Base-by-base conservation (phyloP, 495 filamentous ascomycete genomes). In the Immersiella caudata region DNA sequence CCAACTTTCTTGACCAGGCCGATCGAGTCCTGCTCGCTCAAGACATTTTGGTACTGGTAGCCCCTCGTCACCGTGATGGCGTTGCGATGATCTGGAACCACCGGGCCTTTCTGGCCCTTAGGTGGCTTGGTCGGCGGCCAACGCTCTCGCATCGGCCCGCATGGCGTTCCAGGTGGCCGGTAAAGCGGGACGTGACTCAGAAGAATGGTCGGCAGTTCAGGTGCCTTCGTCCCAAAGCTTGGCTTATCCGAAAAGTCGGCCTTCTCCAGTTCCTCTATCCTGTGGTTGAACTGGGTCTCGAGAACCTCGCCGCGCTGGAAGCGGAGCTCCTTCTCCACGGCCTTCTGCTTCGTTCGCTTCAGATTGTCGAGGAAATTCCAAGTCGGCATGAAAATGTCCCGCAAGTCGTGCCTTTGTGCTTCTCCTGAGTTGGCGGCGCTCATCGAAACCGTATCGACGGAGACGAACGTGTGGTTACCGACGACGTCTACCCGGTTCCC, bases 21-120 rank as follows among this genome's bases (percentile, higher is more conserved):
- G 18, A 86, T 82, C 3, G 94, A 94, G 64, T 97, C 86, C 6
- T 86, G 79, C 46, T 86, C 85, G 16, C 85, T 87, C 25, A 98
- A 85, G 7, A 97, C 96, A 73, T 98, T 99, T 75, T 97, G 94
- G 76, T 99, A 99, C 75, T 98, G 96, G 77, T 96, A 97, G 20
- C 96, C 96, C 4, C 80, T 80, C 1, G 81, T 79, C 24, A 98
- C 85, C 9, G 79, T 81, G 68, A 99, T 90, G 14, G 94, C 86
- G 73, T 94, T 94, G 20, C 84, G 84, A 66, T 92, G 84, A 71
- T 97, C 93, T 8, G 90, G 85, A 63, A 87, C 75, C 2, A 87
- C 82, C 1, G 85, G 83, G 9, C 72, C 76, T 0, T 74, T 77
- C 64, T 89, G 78, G 0, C 83, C 86, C 60, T 85, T 86, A 3